Percentiles rank a stretch among this genome's conserved stretches.
These are phyloP conservation scores for Blastobotrys americana DNA, from an alignment of 805 yeast species.

Conservation along the genomic window DNA sequence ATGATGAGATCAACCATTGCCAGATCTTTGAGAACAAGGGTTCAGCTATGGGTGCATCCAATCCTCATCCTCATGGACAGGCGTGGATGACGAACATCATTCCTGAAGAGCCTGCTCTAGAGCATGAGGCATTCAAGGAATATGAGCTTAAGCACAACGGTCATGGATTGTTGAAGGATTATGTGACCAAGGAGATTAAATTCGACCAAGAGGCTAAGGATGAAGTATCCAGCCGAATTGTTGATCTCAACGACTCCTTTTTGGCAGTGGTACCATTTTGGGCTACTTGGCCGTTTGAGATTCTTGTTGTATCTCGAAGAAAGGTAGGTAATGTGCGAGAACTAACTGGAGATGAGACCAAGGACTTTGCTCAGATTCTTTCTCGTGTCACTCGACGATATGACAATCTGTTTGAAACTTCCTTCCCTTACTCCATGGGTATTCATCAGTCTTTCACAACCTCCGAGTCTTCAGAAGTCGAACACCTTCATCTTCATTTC, in stretches of 20 bases:
- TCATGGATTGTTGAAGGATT: constrained; percentile 53
- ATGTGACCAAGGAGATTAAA: constrained; percentile 46
- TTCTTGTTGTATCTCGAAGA: constrained; percentile 51
- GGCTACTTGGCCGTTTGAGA: constrained; percentile 81
- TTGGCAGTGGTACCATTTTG: constrained; percentile 69
- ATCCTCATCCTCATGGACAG: constrained; percentile 79
- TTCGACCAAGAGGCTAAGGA: constrained; percentile 27
- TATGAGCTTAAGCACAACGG: constrained; percentile 37
- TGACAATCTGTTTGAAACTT: constrained; percentile 61
- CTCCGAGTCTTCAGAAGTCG: constrained; percentile 21
- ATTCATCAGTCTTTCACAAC: constrained; percentile 63
- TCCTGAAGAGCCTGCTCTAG: constrained; percentile 61
- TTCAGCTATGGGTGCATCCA: constrained; percentile 74
- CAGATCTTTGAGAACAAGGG: constrained; percentile 78
- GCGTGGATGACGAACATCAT: constrained; percentile 64
- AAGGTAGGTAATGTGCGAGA: constrained; percentile 46
- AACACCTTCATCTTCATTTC: constrained; percentile 66
- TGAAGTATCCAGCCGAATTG: constrained; percentile 39
- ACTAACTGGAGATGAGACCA: constrained; percentile 40
- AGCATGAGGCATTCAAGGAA: constrained; percentile 43
- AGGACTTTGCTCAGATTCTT: constrained; percentile 50
- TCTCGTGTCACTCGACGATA: constrained; percentile 52
- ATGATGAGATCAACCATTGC: constrained; percentile 44
- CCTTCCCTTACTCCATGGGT: constrained; percentile 79
- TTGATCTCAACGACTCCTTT: constrained; percentile 54